phyloP scores from a whole-genome alignment of 2,329 filamentous ascomycete genomes.

The Cadophora gregata region DNA sequence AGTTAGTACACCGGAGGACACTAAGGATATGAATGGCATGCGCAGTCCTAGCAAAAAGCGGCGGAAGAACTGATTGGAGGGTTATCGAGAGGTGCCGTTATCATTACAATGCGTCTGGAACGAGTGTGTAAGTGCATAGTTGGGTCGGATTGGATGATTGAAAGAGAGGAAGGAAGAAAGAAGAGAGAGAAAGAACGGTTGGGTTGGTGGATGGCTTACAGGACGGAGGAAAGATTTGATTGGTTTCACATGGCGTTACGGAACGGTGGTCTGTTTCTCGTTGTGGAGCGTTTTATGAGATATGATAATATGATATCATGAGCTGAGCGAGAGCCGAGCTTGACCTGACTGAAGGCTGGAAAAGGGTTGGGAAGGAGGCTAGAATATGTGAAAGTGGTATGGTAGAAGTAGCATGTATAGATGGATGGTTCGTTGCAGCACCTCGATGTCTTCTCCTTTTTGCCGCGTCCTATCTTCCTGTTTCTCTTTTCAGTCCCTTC shows the following conservation, averaged over 20 bases:
- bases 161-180: not conserved
- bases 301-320: not conserved
- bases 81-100: not conserved
- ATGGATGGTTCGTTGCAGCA: not conserved
- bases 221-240: not conserved
- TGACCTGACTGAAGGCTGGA: not conserved
- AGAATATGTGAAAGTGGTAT: not conserved
- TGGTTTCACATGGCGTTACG: not conserved
- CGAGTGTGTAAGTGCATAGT: not conserved
- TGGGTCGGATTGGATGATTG: not conserved
- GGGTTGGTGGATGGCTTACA: not conserved
- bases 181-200: too few relatives aligned
- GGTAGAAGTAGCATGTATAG: constrained; percentile 1
- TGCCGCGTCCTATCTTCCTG: not conserved
- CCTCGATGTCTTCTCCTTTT: not conserved
- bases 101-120: not conserved
- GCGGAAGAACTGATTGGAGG: constrained; percentile 33
- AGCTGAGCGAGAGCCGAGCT: not conserved
- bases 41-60: constrained; percentile 37
- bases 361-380: too few relatives aligned
- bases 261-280: not conserved
- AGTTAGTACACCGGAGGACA: constrained; percentile 26
- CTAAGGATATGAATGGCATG: constrained; percentile 22
- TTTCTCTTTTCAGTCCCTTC: not conserved
- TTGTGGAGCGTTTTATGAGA: not conserved